Evolutionary conservation across 495 filamentous ascomycete species (phyloP).

Genomic region (Xylaria longipes): DNA sequence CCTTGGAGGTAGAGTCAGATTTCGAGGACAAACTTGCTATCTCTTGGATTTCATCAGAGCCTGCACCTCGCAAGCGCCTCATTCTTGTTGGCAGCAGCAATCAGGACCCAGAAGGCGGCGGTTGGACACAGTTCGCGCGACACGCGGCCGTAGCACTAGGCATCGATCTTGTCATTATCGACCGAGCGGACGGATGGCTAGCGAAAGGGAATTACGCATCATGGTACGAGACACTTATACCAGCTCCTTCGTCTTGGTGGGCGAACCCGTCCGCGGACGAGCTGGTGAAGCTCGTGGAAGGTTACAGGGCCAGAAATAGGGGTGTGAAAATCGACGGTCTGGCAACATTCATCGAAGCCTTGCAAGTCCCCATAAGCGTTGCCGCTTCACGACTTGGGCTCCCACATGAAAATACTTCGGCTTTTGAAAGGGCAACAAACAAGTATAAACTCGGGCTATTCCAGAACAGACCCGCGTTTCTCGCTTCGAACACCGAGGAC

Average conservation of each 20-base stretch:
- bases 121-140: constrained; percentile 42
- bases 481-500: constrained; percentile 29
- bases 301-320: constrained; percentile 29
- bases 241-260: constrained; percentile 33
- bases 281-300: constrained; percentile 39
- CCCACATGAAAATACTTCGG: constrained; percentile 39
- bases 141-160: constrained; percentile 50
- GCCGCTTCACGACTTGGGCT: constrained; percentile 44
- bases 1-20: constrained; percentile 30
- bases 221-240: constrained; percentile 43
- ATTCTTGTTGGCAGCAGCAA: constrained; percentile 48
- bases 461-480: constrained; percentile 38
- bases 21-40: constrained; percentile 37
- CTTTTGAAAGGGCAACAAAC: constrained; percentile 51
- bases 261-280: constrained; percentile 40
- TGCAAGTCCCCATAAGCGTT: constrained; percentile 45
- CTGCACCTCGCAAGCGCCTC: constrained; percentile 39
- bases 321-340: constrained; percentile 46
- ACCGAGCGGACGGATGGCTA: constrained; percentile 57
- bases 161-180: constrained; percentile 54
- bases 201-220: constrained; percentile 42
- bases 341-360: constrained; percentile 48
- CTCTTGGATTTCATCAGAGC: constrained; percentile 37
- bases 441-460: constrained; percentile 50
- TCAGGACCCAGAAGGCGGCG: constrained; percentile 44